phyloP scores from a whole-genome alignment of 495 filamentous ascomycete genomes.

The Coniosporium apollinis region DNA sequence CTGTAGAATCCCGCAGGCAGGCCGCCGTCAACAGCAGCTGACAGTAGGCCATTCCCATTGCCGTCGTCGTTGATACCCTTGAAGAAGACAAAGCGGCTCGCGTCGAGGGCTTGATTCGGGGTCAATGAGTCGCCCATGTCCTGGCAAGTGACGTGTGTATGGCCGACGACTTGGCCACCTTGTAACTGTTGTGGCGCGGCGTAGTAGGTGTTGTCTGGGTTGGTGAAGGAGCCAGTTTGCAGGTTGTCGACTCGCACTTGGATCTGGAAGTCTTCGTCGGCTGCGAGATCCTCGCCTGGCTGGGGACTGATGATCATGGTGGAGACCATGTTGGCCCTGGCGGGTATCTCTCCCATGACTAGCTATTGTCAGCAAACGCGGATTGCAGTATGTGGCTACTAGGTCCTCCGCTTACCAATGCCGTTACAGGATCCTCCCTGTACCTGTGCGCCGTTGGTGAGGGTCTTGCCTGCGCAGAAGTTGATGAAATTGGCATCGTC shows the following conservation, averaged over 20 bases:
- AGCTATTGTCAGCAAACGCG: too few relatives aligned
- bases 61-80: too few relatives aligned
- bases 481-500: too few relatives aligned
- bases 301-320: constrained; percentile 41
- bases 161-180: constrained; percentile 41
- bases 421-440: constrained; percentile 56
- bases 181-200: constrained; percentile 46
- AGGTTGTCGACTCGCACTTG: constrained; percentile 43
- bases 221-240: constrained; percentile 47
- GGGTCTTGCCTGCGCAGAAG: too few relatives aligned
- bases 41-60: too few relatives aligned
- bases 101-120: too few relatives aligned
- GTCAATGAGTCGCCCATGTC: too few relatives aligned
- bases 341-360: constrained; percentile 56
- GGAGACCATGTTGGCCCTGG: constrained; percentile 46
- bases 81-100: too few relatives aligned
- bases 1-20: too few relatives aligned
- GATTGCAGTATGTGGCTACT: constrained; percentile 2
- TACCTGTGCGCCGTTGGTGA: constrained; percentile 39
- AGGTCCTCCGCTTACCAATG: constrained; percentile 20
- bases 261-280: constrained; percentile 39
- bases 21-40: too few relatives aligned
- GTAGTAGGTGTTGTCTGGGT: constrained; percentile 45
- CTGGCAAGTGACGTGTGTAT: constrained; percentile 59
- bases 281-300: constrained; percentile 28